Conservation (phyloP, 2,329 filamentous ascomycete genomes). For the Alternaria arborescens region DNA sequence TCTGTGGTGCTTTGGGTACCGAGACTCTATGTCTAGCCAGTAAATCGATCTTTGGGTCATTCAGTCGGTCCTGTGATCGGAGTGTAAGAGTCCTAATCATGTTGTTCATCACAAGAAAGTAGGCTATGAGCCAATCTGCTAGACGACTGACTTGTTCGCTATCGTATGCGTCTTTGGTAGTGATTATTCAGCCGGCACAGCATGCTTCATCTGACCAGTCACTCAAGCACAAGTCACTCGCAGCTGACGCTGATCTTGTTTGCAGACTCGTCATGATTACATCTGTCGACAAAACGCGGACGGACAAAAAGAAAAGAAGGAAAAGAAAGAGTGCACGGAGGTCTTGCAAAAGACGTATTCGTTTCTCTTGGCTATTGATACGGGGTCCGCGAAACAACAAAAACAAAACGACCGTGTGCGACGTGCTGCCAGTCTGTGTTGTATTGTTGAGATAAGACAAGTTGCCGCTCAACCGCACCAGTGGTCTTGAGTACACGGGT, state of each 20-base stretch:
- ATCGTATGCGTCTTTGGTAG: background rate
- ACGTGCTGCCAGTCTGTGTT: background rate
- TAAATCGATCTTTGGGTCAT: background rate
- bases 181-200: background rate
- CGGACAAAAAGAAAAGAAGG: background rate
- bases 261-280: background rate
- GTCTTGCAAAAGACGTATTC: background rate
- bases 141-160: background rate
- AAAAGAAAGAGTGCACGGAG: background rate
- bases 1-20: background rate
- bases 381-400: background rate
- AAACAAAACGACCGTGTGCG: background rate
- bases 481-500: background rate
- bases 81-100: too few relatives aligned
- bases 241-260: background rate
- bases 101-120: background rate
- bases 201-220: background rate
- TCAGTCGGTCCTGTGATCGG: background rate
- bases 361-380: background rate
- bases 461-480: background rate
- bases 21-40: background rate
- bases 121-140: background rate
- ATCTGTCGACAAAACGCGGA: background rate
- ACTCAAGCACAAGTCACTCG: background rate
- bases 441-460: background rate